phyloP scores from a whole-genome alignment of 306 rosid genomes.

The Ziziphus jujuba region DNA sequence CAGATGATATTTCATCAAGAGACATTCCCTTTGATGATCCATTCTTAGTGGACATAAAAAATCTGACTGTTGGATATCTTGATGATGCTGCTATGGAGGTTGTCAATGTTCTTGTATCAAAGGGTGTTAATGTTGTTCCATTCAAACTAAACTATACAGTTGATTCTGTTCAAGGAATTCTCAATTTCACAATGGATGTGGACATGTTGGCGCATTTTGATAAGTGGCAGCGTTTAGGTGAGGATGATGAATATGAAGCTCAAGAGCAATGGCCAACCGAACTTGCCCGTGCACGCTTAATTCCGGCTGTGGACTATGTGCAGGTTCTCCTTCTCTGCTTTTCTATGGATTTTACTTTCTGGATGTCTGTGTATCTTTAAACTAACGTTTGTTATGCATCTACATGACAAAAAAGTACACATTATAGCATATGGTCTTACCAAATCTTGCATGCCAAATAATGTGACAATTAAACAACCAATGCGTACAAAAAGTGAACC shows the following conservation, averaged over 20 bases:
- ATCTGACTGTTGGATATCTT: conserved; percentile 68
- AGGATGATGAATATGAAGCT: conserved; percentile 68
- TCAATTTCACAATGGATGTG: conserved; percentile 78
- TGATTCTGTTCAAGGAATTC: conserved; percentile 69
- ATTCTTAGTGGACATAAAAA: conserved; percentile 55
- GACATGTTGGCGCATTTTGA: conserved; percentile 85
- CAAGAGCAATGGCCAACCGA: conserved; percentile 82
- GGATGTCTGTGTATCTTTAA: too few species aligned
- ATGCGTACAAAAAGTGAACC: too few species aligned
- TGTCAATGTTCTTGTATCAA: conserved; percentile 58
- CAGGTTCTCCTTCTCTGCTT: conserved; percentile 39
- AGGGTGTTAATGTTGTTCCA: conserved; percentile 66
- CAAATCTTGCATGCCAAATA: too few species aligned
- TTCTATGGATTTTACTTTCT: too few species aligned
- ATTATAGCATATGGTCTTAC: too few species aligned
- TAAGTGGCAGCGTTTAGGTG: conserved; percentile 67
- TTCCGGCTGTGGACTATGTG: conserved; percentile 68
- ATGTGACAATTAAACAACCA: too few species aligned
- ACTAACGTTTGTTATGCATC: too few species aligned
- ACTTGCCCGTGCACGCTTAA: conserved; percentile 49
- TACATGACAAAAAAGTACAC: too few species aligned
- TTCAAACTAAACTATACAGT: conserved; percentile 65
- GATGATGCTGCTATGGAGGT: conserved; percentile 81
- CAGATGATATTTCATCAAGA: conserved; percentile 60
- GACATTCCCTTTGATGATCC: conserved; percentile 58